Base-by-base conservation (phyloP, 768 basidiomycete genomes). In the Tylopilus intermedius region DNA sequence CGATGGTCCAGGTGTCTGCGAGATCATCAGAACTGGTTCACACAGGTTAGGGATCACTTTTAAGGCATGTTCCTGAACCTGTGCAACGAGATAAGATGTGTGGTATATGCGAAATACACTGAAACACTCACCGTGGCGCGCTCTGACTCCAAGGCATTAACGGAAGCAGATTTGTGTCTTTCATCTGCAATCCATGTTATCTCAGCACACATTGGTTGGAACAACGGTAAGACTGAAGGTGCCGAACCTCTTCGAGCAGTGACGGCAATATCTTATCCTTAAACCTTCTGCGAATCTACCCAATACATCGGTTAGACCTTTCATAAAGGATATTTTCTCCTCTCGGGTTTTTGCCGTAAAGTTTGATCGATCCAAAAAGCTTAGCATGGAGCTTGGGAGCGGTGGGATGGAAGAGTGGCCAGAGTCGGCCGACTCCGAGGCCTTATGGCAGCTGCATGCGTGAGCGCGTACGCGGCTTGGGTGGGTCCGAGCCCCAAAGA, bases 261-360 rank as follows among this genome's bases (percentile, higher is more conserved):
- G 90, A 86, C 10, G 94, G 94, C 35, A 99, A 74, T 45, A 98
- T 88, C 67, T 98, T 50, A 79, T 86, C 47, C 84, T 79, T 50
- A 98, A 74, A 14, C 93, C 87, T 61, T 94, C 91, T 8, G 89
- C 88, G 69, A 99, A 98, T 43, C 78, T 82, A 50, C 83, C 83
- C 35, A 98, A 71, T 7, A 97, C 94, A 46, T 78, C 64, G 1
- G 86, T 78, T 18, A 97, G 72, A 0, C 95, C 94, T 67, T 91
- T 91, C 83, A 97, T 88, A 68, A 97, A 97, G 0, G 90, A 89
- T 26, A 96, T 86, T 67, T 98, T 98, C 65, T 97, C 96, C 72
- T 98, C 95, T 51, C 87, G 74, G 2, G 93, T 86, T 70, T 97
- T 96, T 0, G 91, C 83, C 0, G 94, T 90, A 66, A 98, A 99